phyloP scores from a whole-genome alignment of 495 filamentous ascomycete genomes.

The Penicillium atrosanguineum region DNA sequence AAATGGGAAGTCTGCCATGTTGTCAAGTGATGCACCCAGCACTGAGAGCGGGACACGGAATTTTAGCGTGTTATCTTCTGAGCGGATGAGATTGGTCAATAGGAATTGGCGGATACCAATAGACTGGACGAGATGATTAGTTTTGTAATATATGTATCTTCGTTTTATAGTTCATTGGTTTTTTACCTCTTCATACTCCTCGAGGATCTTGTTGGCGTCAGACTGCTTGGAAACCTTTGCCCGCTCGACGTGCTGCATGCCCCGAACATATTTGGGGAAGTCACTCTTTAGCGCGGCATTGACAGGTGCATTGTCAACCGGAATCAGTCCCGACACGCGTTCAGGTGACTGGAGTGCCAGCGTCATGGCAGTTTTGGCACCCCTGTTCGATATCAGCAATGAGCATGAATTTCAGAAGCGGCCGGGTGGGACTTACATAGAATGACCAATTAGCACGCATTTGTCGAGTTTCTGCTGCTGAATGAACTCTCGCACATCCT shows the following conservation, averaged over 20 bases:
- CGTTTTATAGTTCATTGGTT: not conserved
- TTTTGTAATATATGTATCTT: not conserved
- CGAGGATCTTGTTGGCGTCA: constrained; percentile 78
- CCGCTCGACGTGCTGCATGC: constrained; percentile 76
- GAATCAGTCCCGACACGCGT: constrained; percentile 64
- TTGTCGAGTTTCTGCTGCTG: constrained; percentile 64
- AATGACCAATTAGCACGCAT: constrained; percentile 84
- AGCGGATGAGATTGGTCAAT: constrained; percentile 77
- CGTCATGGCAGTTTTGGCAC: constrained; percentile 92
- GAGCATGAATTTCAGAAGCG: not conserved
- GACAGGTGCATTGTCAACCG: constrained; percentile 91
- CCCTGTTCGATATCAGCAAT: constrained; percentile 48
- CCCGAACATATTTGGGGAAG: constrained; percentile 79
- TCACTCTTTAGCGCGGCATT: constrained; percentile 69
- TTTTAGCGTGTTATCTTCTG: constrained; percentile 42
- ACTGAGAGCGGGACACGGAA: constrained; percentile 62
- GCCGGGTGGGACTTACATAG: constrained; percentile 63
- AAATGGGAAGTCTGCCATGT: constrained; percentile 83
- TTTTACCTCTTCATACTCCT: constrained; percentile 69
- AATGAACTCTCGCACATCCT: constrained; percentile 83
- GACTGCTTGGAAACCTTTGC: constrained; percentile 59
- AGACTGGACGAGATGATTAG: constrained; percentile 41
- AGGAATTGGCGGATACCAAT: constrained; percentile 86
- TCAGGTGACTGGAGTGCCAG: constrained; percentile 69
- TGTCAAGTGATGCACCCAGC: constrained; percentile 54